Evolutionary conservation across 371 early-diverging fungal species (phyloP).

Genomic region (Lichtheimia ramosa): DNA sequence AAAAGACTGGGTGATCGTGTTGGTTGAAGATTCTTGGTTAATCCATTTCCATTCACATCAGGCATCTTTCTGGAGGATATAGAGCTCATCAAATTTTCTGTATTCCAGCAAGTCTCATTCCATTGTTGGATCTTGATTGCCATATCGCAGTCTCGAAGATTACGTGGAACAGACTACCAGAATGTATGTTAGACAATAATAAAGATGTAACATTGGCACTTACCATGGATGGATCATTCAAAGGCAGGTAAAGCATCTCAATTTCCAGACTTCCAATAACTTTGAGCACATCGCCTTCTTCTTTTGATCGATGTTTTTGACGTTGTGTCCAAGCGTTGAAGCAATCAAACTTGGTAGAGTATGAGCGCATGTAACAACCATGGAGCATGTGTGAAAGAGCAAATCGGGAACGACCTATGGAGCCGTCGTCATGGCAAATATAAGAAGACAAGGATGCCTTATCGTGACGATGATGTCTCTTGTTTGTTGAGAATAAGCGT

Average conservation of each 20-base stretch:
- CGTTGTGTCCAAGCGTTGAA: constrained; percentile 47
- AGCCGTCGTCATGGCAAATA: constrained; percentile 45
- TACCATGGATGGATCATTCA: constrained; percentile 30
- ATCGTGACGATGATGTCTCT: constrained; percentile 22
- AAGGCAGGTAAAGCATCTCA: constrained; percentile 41
- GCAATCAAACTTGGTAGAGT: constrained; percentile 37
- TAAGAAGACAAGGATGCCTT: constrained; percentile 42
- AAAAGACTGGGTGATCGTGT: neutral
- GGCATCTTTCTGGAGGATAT: neutral
- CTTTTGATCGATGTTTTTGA: constrained; percentile 23
- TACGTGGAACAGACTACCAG: constrained; percentile 32
- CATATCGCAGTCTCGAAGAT: constrained; percentile 42
- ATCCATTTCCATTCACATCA: neutral
- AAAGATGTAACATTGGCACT: neutral
- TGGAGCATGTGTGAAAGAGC: constrained; percentile 43
- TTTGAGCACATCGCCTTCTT: constrained; percentile 39
- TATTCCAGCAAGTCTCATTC: constrained; percentile 32
- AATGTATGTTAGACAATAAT: neutral
- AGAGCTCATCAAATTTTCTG: constrained; percentile 1
- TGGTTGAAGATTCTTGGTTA: neutral
- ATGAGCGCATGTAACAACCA: constrained; percentile 38
- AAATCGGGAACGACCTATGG: constrained; percentile 45
- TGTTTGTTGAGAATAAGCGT: constrained; percentile 27
- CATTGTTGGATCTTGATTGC: constrained; percentile 44
- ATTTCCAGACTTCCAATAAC: constrained; percentile 39